phyloP scores from a whole-genome alignment of 108 stramenopile genomes.

The Nitzschia inconspicua region DNA sequence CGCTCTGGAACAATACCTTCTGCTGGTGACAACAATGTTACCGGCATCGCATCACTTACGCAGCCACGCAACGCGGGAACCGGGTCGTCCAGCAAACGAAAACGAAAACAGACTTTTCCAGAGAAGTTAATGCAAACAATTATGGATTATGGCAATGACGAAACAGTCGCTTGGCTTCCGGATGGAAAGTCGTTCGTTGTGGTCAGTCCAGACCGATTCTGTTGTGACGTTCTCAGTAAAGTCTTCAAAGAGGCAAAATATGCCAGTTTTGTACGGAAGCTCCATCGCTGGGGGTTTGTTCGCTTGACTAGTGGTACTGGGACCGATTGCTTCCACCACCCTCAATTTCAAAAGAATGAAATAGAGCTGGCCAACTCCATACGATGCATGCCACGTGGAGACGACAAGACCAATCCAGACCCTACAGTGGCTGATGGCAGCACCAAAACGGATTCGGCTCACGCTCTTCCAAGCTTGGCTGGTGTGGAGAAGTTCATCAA shows the following conservation, averaged over 20 bases:
- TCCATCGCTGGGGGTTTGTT: conserved; percentile 67
- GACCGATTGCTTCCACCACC: conserved; percentile 61
- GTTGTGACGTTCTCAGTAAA: conserved; percentile 26
- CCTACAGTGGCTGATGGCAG: no score
- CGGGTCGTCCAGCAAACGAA: no score
- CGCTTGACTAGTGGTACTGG: conserved; percentile 52
- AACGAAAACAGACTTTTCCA: conserved; percentile 32
- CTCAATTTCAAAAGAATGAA: conserved; percentile 35
- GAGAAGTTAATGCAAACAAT: conserved; percentile 44
- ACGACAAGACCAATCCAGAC: no score
- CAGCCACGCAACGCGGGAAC: no score
- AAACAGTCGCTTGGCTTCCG: conserved; percentile 50
- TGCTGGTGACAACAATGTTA: no score
- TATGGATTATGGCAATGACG: conserved; percentile 30
- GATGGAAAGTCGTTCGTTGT: conserved; percentile 63
- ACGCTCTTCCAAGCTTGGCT: conserved; percentile 34
- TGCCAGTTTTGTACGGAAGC: conserved; percentile 51
- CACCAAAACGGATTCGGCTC: background rate
- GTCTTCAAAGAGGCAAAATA: conserved; percentile 49
- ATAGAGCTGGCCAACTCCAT: conserved; percentile 35
- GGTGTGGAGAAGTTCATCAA: conserved; percentile 51
- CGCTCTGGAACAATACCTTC: no score
- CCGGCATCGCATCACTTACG: no score
- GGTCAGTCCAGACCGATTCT: conserved; percentile 36
- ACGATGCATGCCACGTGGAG: conserved; percentile 14